These are phyloP conservation scores for Alternaria alternata DNA, from an alignment of 2,329 filamentous ascomycete genomes.

Conservation along the genomic window DNA sequence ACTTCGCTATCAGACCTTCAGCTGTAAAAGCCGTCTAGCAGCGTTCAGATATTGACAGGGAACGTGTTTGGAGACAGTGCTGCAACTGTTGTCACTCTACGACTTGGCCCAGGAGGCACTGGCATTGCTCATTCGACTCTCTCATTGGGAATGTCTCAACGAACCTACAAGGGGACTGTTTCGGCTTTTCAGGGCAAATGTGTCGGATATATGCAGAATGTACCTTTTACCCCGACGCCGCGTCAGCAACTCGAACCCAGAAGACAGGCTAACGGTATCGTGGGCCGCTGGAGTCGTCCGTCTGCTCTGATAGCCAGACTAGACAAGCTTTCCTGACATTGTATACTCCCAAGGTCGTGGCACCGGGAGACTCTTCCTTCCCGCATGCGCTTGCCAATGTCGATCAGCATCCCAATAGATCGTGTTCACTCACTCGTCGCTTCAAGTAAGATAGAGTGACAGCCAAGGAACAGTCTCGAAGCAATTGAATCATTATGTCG, in stretches of 20 bases:
- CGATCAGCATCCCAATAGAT: not conserved
- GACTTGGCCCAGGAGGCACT: constrained; percentile 8
- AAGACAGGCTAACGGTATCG: constrained; percentile 13
- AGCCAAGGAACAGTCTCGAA: not conserved
- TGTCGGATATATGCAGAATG: constrained; percentile 17
- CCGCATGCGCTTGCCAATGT: not conserved
- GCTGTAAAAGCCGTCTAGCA: not conserved
- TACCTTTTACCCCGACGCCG: constrained; percentile 25
- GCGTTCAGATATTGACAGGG: constrained; percentile 5
- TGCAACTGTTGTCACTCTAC: constrained; percentile 6
- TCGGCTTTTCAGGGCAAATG: constrained; percentile 8
- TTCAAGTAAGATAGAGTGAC: not conserved
- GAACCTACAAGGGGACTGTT: constrained; percentile 4
- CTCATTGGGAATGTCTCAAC: constrained; percentile 23
- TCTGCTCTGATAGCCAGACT: not conserved
- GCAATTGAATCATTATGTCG: constrained; percentile 3
- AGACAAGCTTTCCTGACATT: constrained; percentile 12
- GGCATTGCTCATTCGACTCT: not conserved
- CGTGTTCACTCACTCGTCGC: not conserved
- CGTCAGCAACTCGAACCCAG: constrained; percentile 33
- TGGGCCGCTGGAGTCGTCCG: constrained; percentile 12
- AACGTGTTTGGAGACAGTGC: constrained; percentile 2
- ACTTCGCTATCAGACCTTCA: constrained; percentile 6
- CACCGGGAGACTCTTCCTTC: constrained; percentile 2
- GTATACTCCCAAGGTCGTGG: constrained; percentile 4